Base-by-base conservation (phyloP, 2,329 filamentous ascomycete species). In the Diplodia corticola region DNA sequence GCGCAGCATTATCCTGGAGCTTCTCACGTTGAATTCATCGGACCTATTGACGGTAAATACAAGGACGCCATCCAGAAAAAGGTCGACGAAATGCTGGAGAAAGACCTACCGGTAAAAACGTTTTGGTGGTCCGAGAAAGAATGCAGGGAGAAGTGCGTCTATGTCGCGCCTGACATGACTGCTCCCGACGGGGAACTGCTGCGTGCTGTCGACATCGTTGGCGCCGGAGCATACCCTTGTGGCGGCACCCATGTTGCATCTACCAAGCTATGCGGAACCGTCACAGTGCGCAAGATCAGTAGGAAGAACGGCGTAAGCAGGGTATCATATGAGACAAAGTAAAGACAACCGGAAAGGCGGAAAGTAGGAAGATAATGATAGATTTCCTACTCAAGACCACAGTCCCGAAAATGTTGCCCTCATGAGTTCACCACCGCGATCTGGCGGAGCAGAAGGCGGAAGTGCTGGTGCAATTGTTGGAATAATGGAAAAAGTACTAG, bases 181-280 rank as follows among this genome's bases (percentile, higher is more conserved):
- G 67, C 48, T 44, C 65, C 63, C 28, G 71, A 3, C 71, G 63
- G 63, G 4, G 51, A 65, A 22, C 30, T 65, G 17, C 51, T 89
- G 35, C 81, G 90, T 9, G 88, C 91, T 0, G 89, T 92, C 26
- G 84, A 86, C 67, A 90, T 92, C 67, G 84, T 86, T 0, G 89
- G 89, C 0, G 84, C 85, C 0, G 90, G 89, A 70, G 84, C 84
- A 28, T 92, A 92, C 79, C 89, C 90, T 1, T 92, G 90, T 75
- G 90, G 90, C 7, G 90, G 90, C 0, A 92, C 90, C 28, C 90
- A 92, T 79, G 89, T 92, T 3, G 80, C 84, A 33, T 83, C 44
- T 4, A 60, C 53, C 15, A 66, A 60, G 63, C 40, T 65, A 22
- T 65, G 63, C 6, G 63, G 63, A 13, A 57, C 49, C 13, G 49